These are phyloP conservation scores for Aureobasidium sp. DNA, from an alignment of 2,329 filamentous ascomycete species.

Conservation along the genomic window DNA sequence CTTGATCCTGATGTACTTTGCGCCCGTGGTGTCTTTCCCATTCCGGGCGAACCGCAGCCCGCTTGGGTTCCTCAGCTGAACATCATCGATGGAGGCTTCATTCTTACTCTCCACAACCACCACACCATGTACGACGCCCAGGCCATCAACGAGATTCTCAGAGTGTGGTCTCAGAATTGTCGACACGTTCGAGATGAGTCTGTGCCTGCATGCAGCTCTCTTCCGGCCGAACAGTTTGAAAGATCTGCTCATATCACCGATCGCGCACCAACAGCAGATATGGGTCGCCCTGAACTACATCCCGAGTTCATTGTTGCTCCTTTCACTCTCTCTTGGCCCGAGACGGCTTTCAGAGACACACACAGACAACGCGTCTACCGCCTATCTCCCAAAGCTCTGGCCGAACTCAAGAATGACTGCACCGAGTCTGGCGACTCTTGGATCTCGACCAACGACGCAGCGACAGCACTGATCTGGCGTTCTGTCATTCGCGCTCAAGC, in stretches of 20 bases:
- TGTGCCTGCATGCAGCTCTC: not conserved
- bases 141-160: not conserved
- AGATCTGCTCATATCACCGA: not conserved
- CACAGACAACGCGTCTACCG: slow-evolving; percentile 1
- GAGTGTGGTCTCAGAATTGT: not conserved
- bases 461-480: not conserved
- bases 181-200: not conserved
- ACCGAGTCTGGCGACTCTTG: not conserved
- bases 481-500: not conserved
- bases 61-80: not conserved
- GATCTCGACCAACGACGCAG: not conserved
- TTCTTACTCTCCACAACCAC: not conserved
- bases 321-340: not conserved
- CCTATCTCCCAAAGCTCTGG: not conserved
- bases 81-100: not conserved
- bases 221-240: not conserved
- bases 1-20: not conserved
- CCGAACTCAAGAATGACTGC: not conserved
- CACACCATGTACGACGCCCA: not conserved
- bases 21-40: not conserved
- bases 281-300: not conserved
- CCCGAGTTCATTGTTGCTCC: not conserved
- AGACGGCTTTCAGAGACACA: not conserved
- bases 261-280: not conserved
- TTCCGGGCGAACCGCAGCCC: not conserved